These are phyloP conservation scores for Vararia minispora DNA, from an alignment of 768 basidiomycete species.

Conservation along the genomic window DNA sequence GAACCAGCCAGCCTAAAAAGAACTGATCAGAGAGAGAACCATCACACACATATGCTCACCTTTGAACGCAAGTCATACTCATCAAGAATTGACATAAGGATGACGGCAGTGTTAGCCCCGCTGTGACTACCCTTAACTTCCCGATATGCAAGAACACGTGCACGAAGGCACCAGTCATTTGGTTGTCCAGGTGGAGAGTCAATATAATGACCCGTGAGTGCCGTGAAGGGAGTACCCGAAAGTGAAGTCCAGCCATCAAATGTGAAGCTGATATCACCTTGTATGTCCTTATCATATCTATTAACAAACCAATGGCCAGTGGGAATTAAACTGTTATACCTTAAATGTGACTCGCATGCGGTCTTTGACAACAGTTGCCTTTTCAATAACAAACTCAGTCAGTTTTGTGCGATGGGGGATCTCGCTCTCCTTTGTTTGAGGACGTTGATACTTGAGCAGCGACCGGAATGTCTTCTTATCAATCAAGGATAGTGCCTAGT, in stretches of 20 bases:
- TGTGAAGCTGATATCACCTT: constrained; percentile 3
- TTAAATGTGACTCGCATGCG: too few relatives aligned
- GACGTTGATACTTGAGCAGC: constrained; percentile 5
- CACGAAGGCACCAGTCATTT: background rate
- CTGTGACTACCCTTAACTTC: constrained; percentile 5
- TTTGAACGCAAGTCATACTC: constrained; percentile 2
- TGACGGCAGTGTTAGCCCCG: constrained; percentile 3
- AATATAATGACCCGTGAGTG: constrained; percentile 6
- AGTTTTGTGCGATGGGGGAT: constrained; percentile 8
- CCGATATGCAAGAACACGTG: background rate
- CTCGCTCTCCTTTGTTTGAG: constrained; percentile 6
- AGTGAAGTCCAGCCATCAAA: constrained; percentile 6
- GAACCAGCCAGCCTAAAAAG: background rate
- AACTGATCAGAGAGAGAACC: background rate
- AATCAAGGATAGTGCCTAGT: too few relatives aligned
- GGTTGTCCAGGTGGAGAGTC: background rate
- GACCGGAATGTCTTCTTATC: constrained; percentile 1
- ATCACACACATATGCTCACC: too few relatives aligned
- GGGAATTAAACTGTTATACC: background rate
- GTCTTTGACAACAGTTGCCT: too few relatives aligned
- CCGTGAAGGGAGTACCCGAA: background rate
- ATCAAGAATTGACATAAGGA: constrained; percentile 2
- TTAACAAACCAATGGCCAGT: too few relatives aligned
- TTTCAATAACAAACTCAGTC: constrained; percentile 1
- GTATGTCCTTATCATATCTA: too few relatives aligned